Base-by-base conservation (phyloP, 1,284 basidiomycete species). In the Trametes polyzona region DNA sequence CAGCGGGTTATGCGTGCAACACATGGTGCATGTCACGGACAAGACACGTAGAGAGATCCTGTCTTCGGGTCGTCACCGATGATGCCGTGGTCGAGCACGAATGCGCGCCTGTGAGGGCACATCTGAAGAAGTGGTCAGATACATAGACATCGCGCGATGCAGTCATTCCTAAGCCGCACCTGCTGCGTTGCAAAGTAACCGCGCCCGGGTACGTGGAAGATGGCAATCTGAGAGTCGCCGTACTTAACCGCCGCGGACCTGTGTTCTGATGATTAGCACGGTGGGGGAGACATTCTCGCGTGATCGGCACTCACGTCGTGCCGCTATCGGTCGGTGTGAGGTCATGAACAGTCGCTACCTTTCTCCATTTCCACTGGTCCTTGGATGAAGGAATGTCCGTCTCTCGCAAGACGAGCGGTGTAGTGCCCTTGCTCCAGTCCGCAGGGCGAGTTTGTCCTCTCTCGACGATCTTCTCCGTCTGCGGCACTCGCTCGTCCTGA, bases 161-260 rank as follows among this genome's bases (percentile, higher is more conserved):
- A 23, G 4, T 17, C 12, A 33, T 11, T 8, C 24, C 10, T 8
- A 14, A 19, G 2, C 27, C 54, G 14, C 2, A 83, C 83, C 71
- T 92, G 88, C 66, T 92, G 90, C 2, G 85, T 86, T 0, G 87
- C 87, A 65, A 82, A 88, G 64, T 83, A 81, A 0, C 85, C 84
- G 42, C 78, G 75, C 0, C 75, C 74, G 0, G 84, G 83, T 4
- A 86, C 78, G 64, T 83, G 78, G 71, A 82, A 87, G 48, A 92
- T 77, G 2, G 89, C 89, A 6, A 92, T 74, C 66, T 90, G 88
- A 6, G 82, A 83, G 64, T 90, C 87, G 0, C 87, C 87, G 64
- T 89, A 88, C 60, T 86, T 85, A 51, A 91, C 78, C 2, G 86
- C 86, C 9, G 76, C 81, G 10, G 74, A 76, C 4, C 78, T 71